These are phyloP conservation scores for Rhizophlyctis rosea DNA, from an alignment of 192 early-diverging fungal genomes.

Conservation along the genomic window DNA sequence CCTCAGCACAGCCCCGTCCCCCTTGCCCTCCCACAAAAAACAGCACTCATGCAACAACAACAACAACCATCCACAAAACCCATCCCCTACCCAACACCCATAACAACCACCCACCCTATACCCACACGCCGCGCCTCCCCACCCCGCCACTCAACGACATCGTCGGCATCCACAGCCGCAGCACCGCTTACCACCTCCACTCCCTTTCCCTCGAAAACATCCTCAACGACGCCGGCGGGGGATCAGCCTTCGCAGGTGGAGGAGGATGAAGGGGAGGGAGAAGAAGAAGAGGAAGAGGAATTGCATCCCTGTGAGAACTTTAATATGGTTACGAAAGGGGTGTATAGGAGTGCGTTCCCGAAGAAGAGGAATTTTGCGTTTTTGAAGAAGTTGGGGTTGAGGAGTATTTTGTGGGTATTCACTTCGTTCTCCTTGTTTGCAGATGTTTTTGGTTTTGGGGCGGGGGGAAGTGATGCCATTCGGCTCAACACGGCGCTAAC, in stretches of 20 bases:
- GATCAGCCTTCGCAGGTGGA: not conserved
- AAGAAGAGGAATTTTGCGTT: conserved; percentile 95
- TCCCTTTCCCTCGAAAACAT: not conserved
- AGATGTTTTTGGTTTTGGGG: too few relatives aligned
- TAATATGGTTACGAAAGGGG: conserved; percentile 87
- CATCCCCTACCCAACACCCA: not conserved
- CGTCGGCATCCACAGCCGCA: not conserved
- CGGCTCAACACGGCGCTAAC: not conserved
- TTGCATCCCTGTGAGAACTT: conserved; percentile 92
- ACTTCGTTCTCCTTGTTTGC: too few relatives aligned
- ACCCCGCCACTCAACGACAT: not conserved
- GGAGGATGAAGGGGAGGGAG: not conserved
- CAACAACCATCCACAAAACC: not conserved
- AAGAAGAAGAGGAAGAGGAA: conserved; percentile 27
- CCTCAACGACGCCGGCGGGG: not conserved
- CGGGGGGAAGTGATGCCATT: not conserved
- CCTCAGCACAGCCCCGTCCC: not conserved
- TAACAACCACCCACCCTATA: not conserved
- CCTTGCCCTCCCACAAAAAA: not conserved
- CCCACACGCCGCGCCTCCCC: not conserved
- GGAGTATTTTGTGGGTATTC: conserved; percentile 75
- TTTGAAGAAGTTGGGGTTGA: conserved; percentile 82
- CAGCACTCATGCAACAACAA: not conserved
- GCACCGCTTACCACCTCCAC: not conserved
- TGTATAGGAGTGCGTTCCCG: conserved; percentile 94